Evolutionary conservation across 1,284 basidiomycete species (phyloP).

Genomic region (Rhodotorula sp.): DNA sequence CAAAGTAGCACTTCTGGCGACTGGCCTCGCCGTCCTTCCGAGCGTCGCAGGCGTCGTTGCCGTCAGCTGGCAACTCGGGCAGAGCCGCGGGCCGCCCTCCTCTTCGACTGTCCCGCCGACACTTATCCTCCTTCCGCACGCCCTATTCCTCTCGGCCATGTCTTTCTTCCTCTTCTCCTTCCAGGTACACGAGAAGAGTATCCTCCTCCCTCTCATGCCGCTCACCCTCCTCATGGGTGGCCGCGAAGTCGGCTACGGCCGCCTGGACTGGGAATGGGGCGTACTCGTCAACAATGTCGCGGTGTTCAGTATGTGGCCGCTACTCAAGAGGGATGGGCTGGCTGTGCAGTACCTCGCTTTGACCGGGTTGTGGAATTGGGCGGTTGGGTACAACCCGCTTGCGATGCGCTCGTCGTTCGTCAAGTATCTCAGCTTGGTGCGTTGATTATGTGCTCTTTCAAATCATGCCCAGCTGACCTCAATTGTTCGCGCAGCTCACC

Average conservation of each 20-base stretch:
- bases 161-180: conserved; percentile 95
- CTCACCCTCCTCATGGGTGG: conserved; percentile 73
- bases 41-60: conserved; percentile 44
- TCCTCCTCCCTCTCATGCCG: conserved; percentile 82
- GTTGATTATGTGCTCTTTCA: conserved; percentile 41
- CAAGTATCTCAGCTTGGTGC: conserved; percentile 62
- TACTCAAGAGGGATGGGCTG: conserved; percentile 77
- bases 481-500: conserved; percentile 54
- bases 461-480: neutral
- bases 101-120: neutral
- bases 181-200: conserved; percentile 92
- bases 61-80: conserved; percentile 20
- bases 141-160: conserved; percentile 51
- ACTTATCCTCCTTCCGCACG: conserved; percentile 45
- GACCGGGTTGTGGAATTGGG: conserved; percentile 72
- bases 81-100: neutral
- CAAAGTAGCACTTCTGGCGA: conserved; percentile 49
- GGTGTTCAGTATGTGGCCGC: conserved; percentile 89
- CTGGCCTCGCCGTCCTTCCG: conserved; percentile 49
- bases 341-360: conserved; percentile 68
- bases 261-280: conserved; percentile 72
- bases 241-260: conserved; percentile 51
- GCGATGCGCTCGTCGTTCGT: conserved; percentile 56
- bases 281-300: conserved; percentile 80
- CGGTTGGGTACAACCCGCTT: conserved; percentile 64